Percentiles rank a stretch among this genome's conserved stretches.
These are phyloP conservation scores for Starmerella roubikii DNA, from an alignment of 805 yeast species.

Conservation along the genomic window DNA sequence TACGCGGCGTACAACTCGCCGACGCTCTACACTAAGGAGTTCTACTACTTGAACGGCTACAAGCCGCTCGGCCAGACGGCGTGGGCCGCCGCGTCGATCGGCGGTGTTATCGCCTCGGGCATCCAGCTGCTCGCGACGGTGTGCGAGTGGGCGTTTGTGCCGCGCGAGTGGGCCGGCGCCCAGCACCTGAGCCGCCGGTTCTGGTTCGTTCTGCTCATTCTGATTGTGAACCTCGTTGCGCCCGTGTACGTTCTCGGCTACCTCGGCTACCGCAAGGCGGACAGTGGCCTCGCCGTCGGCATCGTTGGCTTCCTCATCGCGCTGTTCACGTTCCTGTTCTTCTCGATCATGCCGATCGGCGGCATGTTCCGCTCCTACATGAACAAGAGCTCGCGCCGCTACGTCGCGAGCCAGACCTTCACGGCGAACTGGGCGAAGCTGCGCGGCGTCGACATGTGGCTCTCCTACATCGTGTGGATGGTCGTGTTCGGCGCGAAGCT, in stretches of 20 bases:
- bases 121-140: constrained; percentile 80
- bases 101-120: constrained; percentile 73
- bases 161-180: constrained; percentile 98
- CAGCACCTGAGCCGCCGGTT: constrained; percentile 87
- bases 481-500: constrained; percentile 81
- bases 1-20: constrained; percentile 89
- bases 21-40: constrained; percentile 74
- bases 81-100: constrained; percentile 89
- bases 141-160: constrained; percentile 91
- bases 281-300: constrained; percentile 62
- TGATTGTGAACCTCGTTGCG: constrained; percentile 69
- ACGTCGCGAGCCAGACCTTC: constrained; percentile 87
- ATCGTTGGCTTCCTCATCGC: constrained; percentile 85
- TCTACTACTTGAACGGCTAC: constrained; percentile 68
- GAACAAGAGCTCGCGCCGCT: constrained; percentile 73
- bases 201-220: constrained; percentile 52
- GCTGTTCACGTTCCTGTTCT: constrained; percentile 67
- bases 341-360: constrained; percentile 91
- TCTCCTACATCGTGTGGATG: constrained; percentile 86
- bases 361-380: constrained; percentile 87
- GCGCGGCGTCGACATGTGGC: constrained; percentile 84
- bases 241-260: constrained; percentile 73
- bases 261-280: constrained; percentile 47
- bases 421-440: constrained; percentile 81
- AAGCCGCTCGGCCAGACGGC: constrained; percentile 79